Evolutionary conservation across 2,329 filamentous ascomycete genomes (phyloP).

Genomic region (Didymella arachidicola): DNA sequence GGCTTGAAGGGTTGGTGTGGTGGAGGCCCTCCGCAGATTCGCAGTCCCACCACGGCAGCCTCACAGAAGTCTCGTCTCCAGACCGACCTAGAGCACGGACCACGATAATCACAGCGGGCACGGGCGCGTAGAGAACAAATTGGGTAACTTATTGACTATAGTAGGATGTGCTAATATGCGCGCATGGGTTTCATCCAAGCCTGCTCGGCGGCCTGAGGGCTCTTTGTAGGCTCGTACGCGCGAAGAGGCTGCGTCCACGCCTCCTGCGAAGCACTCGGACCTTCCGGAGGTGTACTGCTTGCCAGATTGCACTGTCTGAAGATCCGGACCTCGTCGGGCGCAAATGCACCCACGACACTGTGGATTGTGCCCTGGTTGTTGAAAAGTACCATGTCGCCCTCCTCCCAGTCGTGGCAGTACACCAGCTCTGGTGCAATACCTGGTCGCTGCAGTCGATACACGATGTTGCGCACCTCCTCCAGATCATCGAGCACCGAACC

Average conservation of each 20-base stretch:
- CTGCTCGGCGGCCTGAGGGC: constrained; percentile 11
- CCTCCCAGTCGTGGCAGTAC: constrained; percentile 78
- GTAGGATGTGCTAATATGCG: constrained; percentile 15
- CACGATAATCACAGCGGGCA: constrained; percentile 11
- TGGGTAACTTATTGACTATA: constrained; percentile 17
- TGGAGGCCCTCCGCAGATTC: constrained; percentile 18
- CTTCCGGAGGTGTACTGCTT: constrained; percentile 65
- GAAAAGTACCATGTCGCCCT: constrained; percentile 79
- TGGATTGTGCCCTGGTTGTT: constrained; percentile 80
- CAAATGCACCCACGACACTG: constrained; percentile 77
- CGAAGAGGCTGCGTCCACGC: constrained; percentile 18
- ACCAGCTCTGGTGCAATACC: constrained; percentile 73
- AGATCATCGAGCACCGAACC: constrained; percentile 75
- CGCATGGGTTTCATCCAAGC: constrained; percentile 24
- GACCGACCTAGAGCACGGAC: constrained; percentile 11
- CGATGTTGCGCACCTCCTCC: constrained; percentile 69
- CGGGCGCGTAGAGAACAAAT: constrained; percentile 8
- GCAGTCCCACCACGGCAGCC: constrained; percentile 18
- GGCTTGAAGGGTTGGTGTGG: neutral
- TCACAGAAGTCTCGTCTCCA: constrained; percentile 12
- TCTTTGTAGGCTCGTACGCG: constrained; percentile 16
- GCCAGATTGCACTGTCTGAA: constrained; percentile 84
- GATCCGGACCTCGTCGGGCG: constrained; percentile 74
- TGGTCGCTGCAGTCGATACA: constrained; percentile 75
- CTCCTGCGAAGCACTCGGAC: constrained; percentile 33